These are phyloP conservation scores for Colletotrichum chrysophilum DNA, from an alignment of 2,329 filamentous ascomycete species.

Conservation along the genomic window DNA sequence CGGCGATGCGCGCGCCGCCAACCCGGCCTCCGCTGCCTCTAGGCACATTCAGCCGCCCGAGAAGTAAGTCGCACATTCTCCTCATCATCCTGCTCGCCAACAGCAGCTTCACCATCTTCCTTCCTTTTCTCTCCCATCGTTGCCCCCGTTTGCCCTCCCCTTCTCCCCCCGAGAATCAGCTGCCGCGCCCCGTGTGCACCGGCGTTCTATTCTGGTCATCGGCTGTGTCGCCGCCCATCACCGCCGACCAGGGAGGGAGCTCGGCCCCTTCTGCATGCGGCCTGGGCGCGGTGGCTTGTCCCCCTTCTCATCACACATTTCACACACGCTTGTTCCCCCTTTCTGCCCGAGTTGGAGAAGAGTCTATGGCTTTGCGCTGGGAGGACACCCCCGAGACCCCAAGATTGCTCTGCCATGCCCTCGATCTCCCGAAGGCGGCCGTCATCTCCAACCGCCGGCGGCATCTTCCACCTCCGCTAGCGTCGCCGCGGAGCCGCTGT, in stretches of 20 bases:
- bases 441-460: not conserved
- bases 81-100: not conserved
- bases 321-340: not conserved
- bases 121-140: not conserved
- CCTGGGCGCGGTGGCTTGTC: constrained; percentile 21
- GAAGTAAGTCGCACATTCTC: constrained; percentile 54
- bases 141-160: not conserved
- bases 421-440: constrained; percentile 17
- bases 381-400: not conserved
- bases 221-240: constrained; percentile 16
- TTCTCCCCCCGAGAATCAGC: not conserved
- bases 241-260: constrained; percentile 14
- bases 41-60: constrained; percentile 55
- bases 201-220: constrained; percentile 15
- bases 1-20: constrained; percentile 46
- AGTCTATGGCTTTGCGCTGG: not conserved
- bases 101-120: not conserved
- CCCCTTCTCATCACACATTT: not conserved
- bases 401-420: not conserved
- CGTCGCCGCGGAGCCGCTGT: constrained; percentile 4
- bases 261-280: constrained; percentile 22
- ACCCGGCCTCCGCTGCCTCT: constrained; percentile 49
- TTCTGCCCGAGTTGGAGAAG: not conserved
- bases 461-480: constrained; percentile 16
- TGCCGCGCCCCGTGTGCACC: constrained; percentile 6